These are phyloP conservation scores for Mallotus repandus DNA, from an alignment of 441 rosid species.

Conservation along the genomic window DNA sequence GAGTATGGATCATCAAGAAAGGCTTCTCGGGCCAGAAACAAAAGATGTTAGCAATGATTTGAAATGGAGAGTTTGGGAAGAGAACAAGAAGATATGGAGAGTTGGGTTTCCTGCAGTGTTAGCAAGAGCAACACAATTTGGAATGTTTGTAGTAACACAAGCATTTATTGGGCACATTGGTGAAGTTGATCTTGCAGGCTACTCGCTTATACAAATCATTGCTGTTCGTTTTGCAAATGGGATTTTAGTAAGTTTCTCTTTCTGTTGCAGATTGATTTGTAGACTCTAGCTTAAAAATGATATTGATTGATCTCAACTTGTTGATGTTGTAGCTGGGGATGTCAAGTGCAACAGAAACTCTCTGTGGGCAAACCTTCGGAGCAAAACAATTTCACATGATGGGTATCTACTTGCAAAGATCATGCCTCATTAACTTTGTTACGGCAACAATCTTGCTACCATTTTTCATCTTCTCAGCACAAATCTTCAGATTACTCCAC, in stretches of 20 bases:
- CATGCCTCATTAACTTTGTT: slow-evolving; percentile 39
- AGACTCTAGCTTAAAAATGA: too few relatives aligned
- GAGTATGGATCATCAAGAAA: slow-evolving; percentile 31
- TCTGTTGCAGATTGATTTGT: too few relatives aligned
- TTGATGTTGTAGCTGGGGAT: slow-evolving; percentile 40
- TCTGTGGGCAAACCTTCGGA: slow-evolving; percentile 74
- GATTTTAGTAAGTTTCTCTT: slow-evolving; percentile 16
- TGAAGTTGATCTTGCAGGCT: slow-evolving; percentile 28
- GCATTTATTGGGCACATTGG: slow-evolving; percentile 33
- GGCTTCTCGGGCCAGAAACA: slow-evolving; percentile 31
- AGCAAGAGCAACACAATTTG: slow-evolving; percentile 25
- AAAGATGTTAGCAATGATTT: background rate
- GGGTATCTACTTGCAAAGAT: slow-evolving; percentile 56
- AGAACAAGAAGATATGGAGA: slow-evolving; percentile 28
- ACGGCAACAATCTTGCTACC: slow-evolving; percentile 45
- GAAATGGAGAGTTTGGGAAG: slow-evolving; percentile 22
- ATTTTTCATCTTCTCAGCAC: slow-evolving; percentile 32
- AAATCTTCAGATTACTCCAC: slow-evolving; percentile 35
- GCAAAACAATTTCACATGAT: slow-evolving; percentile 55
- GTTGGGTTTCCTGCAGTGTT: slow-evolving; percentile 30
- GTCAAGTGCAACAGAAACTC: slow-evolving; percentile 67
- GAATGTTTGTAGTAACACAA: slow-evolving; percentile 35
- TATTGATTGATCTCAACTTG: too few relatives aligned
- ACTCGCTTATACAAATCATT: slow-evolving; percentile 28
- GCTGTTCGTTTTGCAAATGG: slow-evolving; percentile 20